A percentile compares a stretch with the other conserved stretches of the same genome.
These are phyloP conservation scores for Scytalidium lignicola DNA, from an alignment of 2,329 filamentous ascomycete genomes.

Conservation along the genomic window DNA sequence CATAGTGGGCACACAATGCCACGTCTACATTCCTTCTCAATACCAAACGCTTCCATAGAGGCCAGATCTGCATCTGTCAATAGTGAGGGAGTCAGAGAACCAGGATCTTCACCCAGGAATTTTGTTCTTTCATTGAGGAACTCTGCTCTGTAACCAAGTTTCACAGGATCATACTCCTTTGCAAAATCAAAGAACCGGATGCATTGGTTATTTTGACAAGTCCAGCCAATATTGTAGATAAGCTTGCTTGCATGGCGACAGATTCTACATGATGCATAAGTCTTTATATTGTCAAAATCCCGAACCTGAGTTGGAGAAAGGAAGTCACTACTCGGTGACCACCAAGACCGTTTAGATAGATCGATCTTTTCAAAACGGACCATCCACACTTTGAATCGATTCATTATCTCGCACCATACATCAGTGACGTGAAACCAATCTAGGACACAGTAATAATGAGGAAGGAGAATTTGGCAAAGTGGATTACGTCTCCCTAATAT, in stretches of 20 bases:
- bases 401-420: conserved; percentile 59
- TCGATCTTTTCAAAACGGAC: conserved; percentile 63
- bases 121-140: conserved; percentile 52
- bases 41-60: conserved; percentile 32
- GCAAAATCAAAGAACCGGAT: conserved; percentile 41
- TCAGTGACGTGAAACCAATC: conserved; percentile 65
- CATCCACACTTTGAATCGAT: conserved; percentile 36
- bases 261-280: conserved; percentile 29
- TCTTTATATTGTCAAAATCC: conserved; percentile 12
- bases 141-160: conserved; percentile 45
- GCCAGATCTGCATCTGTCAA: conserved; percentile 30
- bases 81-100: conserved; percentile 34
- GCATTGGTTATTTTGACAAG: conserved; percentile 53
- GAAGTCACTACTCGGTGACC: conserved; percentile 36
- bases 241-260: conserved; percentile 37
- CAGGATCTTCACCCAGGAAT: conserved; percentile 32
- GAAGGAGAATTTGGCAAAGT: conserved; percentile 42
- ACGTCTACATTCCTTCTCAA: conserved; percentile 47
- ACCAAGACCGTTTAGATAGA: conserved; percentile 50
- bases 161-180: conserved; percentile 16
- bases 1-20: conserved; percentile 66
- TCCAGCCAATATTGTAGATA: conserved; percentile 45
- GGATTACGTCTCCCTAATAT: conserved; percentile 46
- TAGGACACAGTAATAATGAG: conserved; percentile 59
- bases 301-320: conserved; percentile 28